Evolutionary conservation across 83 land plant species (phyloP).

Genomic region (Picea mariana): DNA sequence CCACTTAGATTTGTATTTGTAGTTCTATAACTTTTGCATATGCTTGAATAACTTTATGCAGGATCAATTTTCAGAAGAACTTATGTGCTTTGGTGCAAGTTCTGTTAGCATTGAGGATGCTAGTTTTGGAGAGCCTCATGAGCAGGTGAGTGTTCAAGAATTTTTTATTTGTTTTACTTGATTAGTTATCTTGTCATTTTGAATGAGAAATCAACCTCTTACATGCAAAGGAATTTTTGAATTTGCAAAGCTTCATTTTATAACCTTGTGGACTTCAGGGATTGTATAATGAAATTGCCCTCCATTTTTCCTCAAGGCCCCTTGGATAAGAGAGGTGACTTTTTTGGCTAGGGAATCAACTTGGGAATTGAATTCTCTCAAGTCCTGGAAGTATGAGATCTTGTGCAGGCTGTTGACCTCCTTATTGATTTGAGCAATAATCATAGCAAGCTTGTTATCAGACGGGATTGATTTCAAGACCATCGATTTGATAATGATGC

Average conservation of each 20-base stretch:
- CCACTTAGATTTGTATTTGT: too few species aligned
- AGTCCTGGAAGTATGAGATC: too few species aligned
- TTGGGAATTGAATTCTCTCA: too few species aligned
- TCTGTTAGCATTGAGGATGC: constrained; percentile 72
- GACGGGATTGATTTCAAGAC: too few species aligned
- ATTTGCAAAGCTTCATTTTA: not conserved
- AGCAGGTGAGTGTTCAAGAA: constrained; percentile 29
- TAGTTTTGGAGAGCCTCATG: constrained; percentile 22
- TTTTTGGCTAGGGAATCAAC: too few species aligned
- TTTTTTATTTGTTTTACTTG: not conserved
- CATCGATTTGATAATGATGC: too few species aligned
- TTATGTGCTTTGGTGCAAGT: constrained; percentile 80
- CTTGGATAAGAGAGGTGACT: too few species aligned
- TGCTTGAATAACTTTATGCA: constrained; percentile 18
- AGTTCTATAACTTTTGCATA: too few species aligned
- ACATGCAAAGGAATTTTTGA: not conserved
- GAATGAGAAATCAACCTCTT: not conserved
- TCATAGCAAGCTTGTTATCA: too few species aligned
- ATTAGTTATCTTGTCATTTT: not conserved
- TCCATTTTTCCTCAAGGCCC: too few species aligned
- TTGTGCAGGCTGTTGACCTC: too few species aligned
- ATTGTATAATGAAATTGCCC: not conserved
- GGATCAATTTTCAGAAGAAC: constrained; percentile 76
- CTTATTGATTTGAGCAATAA: too few species aligned
- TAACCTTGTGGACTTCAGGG: not conserved